These are phyloP conservation scores for Peribolospora baueri DNA, from an alignment of 768 basidiomycete species.

Conservation along the genomic window DNA sequence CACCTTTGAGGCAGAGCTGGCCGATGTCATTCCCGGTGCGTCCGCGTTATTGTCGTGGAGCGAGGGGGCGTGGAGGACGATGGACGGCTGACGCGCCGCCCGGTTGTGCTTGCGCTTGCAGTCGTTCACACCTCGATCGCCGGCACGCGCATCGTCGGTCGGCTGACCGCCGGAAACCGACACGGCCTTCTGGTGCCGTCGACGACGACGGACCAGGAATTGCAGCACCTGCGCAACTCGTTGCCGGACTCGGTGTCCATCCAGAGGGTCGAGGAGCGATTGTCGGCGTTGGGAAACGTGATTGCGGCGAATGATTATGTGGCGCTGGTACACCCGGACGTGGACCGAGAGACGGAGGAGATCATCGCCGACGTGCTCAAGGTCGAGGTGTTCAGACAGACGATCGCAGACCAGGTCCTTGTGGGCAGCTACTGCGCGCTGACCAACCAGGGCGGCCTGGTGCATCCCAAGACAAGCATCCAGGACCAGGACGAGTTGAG, in stretches of 20 bases:
- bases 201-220: slow-evolving; percentile 88
- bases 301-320: slow-evolving; percentile 98
- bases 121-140: slow-evolving; percentile 85
- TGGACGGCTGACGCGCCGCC: too few species aligned
- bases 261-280: slow-evolving; percentile 86
- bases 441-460: slow-evolving; percentile 88
- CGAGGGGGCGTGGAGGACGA: too few species aligned
- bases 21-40: slow-evolving; percentile 50
- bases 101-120: too few species aligned
- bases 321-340: slow-evolving; percentile 90
- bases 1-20: slow-evolving; percentile 80
- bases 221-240: slow-evolving; percentile 88
- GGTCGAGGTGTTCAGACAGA: slow-evolving; percentile 96
- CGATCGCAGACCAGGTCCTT: slow-evolving; percentile 83
- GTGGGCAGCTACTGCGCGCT: slow-evolving; percentile 90
- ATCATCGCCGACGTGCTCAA: slow-evolving; percentile 98
- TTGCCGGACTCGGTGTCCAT: slow-evolving; percentile 80
- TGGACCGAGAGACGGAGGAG: slow-evolving; percentile 96
- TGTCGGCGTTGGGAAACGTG: slow-evolving; percentile 92
- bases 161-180: slow-evolving; percentile 74
- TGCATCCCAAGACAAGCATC: slow-evolving; percentile 88
- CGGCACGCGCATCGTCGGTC: slow-evolving; percentile 78
- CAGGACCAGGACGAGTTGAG: slow-evolving; percentile 96
- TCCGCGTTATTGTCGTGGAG: too few species aligned
- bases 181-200: slow-evolving; percentile 92